Conservation (phyloP, 306 rosid genomes). For the Notholithocarpus densiflorus region DNA sequence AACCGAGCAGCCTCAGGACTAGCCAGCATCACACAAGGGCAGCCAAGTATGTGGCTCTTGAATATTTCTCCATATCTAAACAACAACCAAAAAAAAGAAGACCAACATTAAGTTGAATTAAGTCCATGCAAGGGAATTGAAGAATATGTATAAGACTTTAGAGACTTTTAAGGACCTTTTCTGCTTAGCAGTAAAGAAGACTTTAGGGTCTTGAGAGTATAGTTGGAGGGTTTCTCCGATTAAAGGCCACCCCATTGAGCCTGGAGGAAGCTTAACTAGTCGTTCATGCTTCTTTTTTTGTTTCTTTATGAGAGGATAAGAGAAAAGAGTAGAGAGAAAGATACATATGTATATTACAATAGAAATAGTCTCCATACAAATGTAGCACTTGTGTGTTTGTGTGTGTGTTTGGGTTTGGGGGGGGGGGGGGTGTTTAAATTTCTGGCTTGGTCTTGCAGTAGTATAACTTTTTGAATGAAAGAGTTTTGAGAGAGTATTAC, state of each 20-base stretch:
- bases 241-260: conserved; percentile 89
- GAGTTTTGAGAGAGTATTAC: conserved; percentile 2
- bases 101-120: background rate
- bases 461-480: background rate
- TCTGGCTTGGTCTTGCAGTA: conserved; percentile 1
- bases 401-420: background rate
- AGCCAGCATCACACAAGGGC: conserved; percentile 79
- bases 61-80: conserved; percentile 83
- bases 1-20: conserved; percentile 82
- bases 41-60: conserved; percentile 70
- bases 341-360: conserved; percentile 29
- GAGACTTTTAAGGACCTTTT: conserved; percentile 44
- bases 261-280: conserved; percentile 65
- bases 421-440: background rate
- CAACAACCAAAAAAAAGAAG: background rate
- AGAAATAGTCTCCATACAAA: conserved; percentile 54
- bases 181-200: conserved; percentile 71
- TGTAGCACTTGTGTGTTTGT: conserved; percentile 9
- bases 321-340: conserved; percentile 40
- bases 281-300: background rate
- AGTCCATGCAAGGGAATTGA: conserved; percentile 14
- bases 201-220: conserved; percentile 73
- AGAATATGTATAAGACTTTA: background rate
- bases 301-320: conserved; percentile 28
- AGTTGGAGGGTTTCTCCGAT: conserved; percentile 79